phyloP scores from a whole-genome alignment of 202 grass and related monocot genomes.

The Elaeis oleifera region DNA sequence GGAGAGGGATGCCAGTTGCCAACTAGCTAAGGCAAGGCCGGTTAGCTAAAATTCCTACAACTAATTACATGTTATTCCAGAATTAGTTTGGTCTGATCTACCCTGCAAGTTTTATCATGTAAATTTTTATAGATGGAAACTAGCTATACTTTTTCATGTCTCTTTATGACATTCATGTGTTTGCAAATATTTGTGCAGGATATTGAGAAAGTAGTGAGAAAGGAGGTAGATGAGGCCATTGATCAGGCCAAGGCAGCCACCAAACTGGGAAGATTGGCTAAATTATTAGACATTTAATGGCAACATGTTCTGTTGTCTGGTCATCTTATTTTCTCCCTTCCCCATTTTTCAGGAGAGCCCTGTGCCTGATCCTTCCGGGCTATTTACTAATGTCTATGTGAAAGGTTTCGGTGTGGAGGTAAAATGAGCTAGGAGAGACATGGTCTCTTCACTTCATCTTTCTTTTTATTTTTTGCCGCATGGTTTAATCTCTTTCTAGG shows the following conservation, averaged over 20 bases:
- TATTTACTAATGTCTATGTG: conserved; percentile 78
- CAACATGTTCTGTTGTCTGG: neutral
- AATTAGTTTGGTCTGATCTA: neutral
- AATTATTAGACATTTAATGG: conserved; percentile 8
- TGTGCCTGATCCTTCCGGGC: conserved; percentile 75
- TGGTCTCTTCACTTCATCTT: neutral
- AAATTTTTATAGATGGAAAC: neutral
- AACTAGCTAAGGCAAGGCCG: no score
- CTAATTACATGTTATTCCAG: neutral
- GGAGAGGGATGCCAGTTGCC: no score
- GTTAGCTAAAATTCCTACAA: neutral
- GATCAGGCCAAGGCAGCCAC: conserved; percentile 64
- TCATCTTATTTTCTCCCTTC: conserved; percentile 21
- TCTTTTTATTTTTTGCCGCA: neutral
- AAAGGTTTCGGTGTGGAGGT: conserved; percentile 79
- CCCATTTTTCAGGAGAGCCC: conserved; percentile 60
- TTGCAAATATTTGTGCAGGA: conserved; percentile 30
- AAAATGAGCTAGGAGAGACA: conserved; percentile 4
- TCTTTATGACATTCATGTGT: conserved; percentile 5
- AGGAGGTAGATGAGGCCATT: conserved; percentile 77
- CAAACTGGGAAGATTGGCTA: neutral
- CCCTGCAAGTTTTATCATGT: no score
- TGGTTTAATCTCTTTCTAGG: neutral
- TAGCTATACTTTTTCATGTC: neutral
- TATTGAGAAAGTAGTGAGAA: conserved; percentile 83